Conservation (phyloP, 345 rosid genomes). For the Eucalyptus polyanthemos region DNA sequence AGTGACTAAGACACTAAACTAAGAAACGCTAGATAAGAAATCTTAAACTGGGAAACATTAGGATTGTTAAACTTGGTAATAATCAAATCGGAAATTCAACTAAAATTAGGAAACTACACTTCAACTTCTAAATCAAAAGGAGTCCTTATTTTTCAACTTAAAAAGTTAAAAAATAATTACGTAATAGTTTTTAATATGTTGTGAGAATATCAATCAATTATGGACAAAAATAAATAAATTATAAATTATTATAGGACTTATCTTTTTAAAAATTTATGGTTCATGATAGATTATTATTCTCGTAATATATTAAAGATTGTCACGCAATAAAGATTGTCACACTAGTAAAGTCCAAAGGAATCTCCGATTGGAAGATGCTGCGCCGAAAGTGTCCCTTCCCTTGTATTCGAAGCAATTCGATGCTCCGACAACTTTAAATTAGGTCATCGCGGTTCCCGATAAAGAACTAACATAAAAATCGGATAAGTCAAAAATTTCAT, state of each 20-base stretch:
- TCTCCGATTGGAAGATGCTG: fast-evolving
- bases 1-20: not conserved
- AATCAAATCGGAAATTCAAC: not conserved
- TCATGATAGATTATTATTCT: no score
- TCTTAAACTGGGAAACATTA: not conserved
- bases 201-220: fast-evolving
- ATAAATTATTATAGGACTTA: fast-evolving
- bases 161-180: fast-evolving
- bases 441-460: not conserved
- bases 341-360: no score
- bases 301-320: no score
- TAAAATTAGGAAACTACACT: not conserved
- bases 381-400: not conserved
- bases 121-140: not conserved
- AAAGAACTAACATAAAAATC: no score
- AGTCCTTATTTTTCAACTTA: not conserved
- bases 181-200: fast-evolving
- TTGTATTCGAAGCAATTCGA: not conserved
- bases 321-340: no score
- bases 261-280: fast-evolving
- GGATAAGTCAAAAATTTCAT: not conserved
- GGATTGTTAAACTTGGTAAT: not conserved
- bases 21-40: not conserved
- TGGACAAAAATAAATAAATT: no score
- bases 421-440: not conserved